phyloP scores from a whole-genome alignment of 164 flowering plant species.

The Dillenia suffruticosa region DNA sequence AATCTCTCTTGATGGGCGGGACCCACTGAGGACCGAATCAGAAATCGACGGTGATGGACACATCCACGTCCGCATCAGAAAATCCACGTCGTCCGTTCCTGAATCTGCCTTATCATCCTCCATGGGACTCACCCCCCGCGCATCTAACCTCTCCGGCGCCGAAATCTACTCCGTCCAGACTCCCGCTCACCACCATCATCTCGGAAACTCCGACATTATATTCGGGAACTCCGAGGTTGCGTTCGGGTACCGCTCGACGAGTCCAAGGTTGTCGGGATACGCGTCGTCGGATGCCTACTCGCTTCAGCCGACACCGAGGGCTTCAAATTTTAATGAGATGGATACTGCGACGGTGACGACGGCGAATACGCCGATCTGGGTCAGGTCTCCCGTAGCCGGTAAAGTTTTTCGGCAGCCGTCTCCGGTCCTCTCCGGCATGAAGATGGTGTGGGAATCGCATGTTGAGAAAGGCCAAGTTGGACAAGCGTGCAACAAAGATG shows the following conservation, averaged over 20 bases:
- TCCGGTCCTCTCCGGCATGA: constrained; percentile 31
- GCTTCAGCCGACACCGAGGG: constrained; percentile 62
- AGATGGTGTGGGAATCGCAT: constrained; percentile 38
- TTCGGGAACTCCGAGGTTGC: constrained; percentile 24
- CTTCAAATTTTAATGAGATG: constrained; percentile 52
- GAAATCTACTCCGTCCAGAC: constrained; percentile 54
- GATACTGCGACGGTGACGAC: constrained; percentile 26
- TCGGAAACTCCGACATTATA: constrained; percentile 15
- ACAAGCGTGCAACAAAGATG: constrained; percentile 23
- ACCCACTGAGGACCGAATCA: constrained; percentile 47
- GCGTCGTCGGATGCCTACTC: constrained; percentile 65
- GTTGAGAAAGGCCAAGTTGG: constrained; percentile 23
- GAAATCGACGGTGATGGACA: constrained; percentile 44
- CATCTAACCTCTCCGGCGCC: constrained; percentile 54
- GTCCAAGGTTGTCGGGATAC: constrained; percentile 53
- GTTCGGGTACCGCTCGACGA: constrained; percentile 34
- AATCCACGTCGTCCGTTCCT: constrained; percentile 48
- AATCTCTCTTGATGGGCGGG: constrained; percentile 52
- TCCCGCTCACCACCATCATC: constrained; percentile 21
- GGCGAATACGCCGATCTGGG: constrained; percentile 34
- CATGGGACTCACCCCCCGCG: constrained; percentile 42
- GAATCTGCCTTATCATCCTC: constrained; percentile 36
- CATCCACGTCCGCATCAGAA: constrained; percentile 48
- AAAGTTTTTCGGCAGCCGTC: constrained; percentile 35
- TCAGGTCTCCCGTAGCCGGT: constrained; percentile 44